Percentiles rank a stretch among this genome's conserved stretches.
phyloP scores from a whole-genome alignment of 2,329 filamentous ascomycete species.

The Fusarium sp. region DNA sequence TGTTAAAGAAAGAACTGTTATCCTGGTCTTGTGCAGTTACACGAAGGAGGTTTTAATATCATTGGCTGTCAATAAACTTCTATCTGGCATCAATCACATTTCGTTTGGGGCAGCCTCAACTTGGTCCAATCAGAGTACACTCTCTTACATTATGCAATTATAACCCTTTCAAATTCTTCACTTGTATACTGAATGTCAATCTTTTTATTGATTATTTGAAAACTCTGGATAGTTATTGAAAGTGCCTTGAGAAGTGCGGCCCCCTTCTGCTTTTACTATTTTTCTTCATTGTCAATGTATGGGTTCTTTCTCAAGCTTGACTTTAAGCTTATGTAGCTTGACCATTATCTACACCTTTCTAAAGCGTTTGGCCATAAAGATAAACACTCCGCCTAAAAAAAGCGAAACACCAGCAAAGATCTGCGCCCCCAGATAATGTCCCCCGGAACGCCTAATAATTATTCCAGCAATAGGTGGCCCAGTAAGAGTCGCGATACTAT shows the following conservation, averaged over 20 bases:
- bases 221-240: not conserved
- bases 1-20: rapidly evolving
- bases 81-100: too few species aligned
- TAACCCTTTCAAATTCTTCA: too few species aligned
- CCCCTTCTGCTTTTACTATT: too few species aligned
- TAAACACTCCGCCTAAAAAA: not conserved
- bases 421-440: not conserved
- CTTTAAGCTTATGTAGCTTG: not conserved
- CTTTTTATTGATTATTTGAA: not conserved
- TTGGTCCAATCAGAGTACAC: not conserved
- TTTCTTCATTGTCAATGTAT: not conserved
- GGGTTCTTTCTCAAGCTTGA: not conserved
- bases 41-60: too few species aligned
- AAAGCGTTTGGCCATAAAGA: not conserved
- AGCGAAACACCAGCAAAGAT: not conserved
- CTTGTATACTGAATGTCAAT: too few species aligned
- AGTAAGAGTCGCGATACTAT: not conserved
- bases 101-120: not conserved
- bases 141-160: rapidly evolving
- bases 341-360: not conserved
- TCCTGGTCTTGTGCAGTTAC: not conserved
- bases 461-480: not conserved
- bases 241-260: not conserved
- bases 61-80: not conserved
- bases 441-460: not conserved